phyloP scores from a whole-genome alignment of 2,329 filamentous ascomycete genomes.

The Hymenotorrendiella dingleyae region DNA sequence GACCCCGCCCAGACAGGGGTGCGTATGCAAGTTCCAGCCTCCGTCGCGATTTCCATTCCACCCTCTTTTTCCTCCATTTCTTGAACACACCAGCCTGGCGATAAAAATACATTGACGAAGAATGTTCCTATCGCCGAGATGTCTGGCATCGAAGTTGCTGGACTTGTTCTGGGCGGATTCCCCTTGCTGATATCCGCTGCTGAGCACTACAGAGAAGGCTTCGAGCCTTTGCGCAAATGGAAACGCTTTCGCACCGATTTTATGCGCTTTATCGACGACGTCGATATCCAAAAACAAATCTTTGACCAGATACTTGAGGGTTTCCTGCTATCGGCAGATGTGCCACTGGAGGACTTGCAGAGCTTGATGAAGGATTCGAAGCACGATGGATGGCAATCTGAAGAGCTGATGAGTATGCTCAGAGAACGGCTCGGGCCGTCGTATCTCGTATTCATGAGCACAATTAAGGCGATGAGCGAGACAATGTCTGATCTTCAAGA shows the following conservation, averaged over 20 bases:
- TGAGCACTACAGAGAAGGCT: constrained; percentile 23
- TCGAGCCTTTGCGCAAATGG: constrained; percentile 22
- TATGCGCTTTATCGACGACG: constrained; percentile 18
- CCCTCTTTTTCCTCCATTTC: too few relatives aligned
- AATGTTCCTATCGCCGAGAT: constrained; percentile 5
- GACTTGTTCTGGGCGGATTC: constrained; percentile 19
- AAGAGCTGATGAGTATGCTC: constrained; percentile 13
- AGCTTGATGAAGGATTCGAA: constrained; percentile 13
- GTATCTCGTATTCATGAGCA: constrained; percentile 17
- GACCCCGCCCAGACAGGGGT: too few relatives aligned
- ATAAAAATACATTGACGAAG: too few relatives aligned
- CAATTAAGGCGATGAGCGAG: constrained; percentile 17
- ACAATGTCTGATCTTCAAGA: constrained; percentile 17
- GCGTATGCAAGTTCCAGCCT: too few relatives aligned
- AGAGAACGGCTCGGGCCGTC: constrained; percentile 15
- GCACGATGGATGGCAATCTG: constrained; percentile 20
- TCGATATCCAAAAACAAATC: constrained; percentile 18
- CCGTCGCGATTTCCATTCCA: too few relatives aligned
- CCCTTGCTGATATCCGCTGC: constrained; percentile 21
- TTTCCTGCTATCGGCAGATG: constrained; percentile 19
- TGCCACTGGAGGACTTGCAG: constrained; percentile 19
- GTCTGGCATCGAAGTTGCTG: constrained; percentile 22
- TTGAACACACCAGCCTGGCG: too few relatives aligned
- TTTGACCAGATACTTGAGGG: constrained; percentile 19
- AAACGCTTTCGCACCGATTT: constrained; percentile 21